Conservation (phyloP, 2,329 filamentous ascomycete species). For the Trichoderma cornu-damae region DNA sequence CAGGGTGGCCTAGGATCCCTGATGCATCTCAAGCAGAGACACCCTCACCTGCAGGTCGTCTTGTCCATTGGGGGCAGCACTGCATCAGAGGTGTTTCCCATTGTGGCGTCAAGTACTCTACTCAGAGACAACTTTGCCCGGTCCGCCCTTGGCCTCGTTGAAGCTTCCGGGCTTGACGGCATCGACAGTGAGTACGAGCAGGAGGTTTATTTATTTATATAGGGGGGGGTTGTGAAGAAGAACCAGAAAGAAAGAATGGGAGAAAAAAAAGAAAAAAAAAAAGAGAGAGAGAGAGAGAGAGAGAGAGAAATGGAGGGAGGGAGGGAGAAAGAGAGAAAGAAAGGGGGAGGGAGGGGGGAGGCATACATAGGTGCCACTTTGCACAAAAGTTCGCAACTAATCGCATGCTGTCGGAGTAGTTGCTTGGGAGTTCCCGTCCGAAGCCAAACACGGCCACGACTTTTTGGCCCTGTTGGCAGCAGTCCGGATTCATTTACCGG, state of each 20-base stretch:
- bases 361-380: background rate
- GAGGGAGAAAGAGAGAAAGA: too few relatives aligned
- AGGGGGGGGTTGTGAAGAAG: too few relatives aligned
- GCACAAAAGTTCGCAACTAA: background rate
- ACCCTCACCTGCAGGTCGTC: slow-evolving; percentile 67
- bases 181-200: slow-evolving; percentile 60
- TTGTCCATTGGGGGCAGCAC: slow-evolving; percentile 68
- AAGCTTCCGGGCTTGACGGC: slow-evolving; percentile 56
- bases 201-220: too few relatives aligned
- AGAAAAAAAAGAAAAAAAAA: too few relatives aligned
- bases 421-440: slow-evolving; percentile 72
- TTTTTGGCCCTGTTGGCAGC: slow-evolving; percentile 64
- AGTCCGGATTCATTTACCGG: slow-evolving; percentile 61
- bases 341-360: too few relatives aligned
- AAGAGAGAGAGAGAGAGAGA: too few relatives aligned
- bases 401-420: slow-evolving; percentile 43
- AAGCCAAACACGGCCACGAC: slow-evolving; percentile 60
- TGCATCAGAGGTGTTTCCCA: slow-evolving; percentile 62
- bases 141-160: slow-evolving; percentile 61
- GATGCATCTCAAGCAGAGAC: slow-evolving; percentile 64
- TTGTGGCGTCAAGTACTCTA: slow-evolving; percentile 57
- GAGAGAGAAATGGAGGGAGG: too few relatives aligned
- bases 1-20: slow-evolving; percentile 69
- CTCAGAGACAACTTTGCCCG: slow-evolving; percentile 65
- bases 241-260: too few relatives aligned